These are phyloP conservation scores for Austroboletus novae-zelandiae DNA, from an alignment of 1,284 basidiomycete species.

Conservation along the genomic window DNA sequence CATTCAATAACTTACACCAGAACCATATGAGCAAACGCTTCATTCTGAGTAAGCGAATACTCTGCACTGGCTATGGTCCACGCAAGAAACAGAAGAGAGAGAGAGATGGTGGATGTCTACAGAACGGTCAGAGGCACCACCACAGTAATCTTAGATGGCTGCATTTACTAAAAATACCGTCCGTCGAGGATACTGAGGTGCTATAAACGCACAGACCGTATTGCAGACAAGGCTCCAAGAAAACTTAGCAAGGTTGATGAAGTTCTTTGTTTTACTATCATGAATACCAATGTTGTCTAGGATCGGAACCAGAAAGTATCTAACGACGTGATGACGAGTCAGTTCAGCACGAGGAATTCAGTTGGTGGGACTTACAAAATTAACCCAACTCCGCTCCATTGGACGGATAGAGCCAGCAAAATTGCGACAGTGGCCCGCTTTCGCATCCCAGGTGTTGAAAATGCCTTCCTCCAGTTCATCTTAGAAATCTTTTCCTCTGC, in stretches of 20 bases:
- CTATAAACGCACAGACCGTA: too few species aligned
- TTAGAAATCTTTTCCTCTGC: neutral
- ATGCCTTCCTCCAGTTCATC: neutral
- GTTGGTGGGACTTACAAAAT: neutral
- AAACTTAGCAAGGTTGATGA: too few species aligned
- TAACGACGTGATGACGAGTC: too few species aligned
- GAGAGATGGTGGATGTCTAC: conserved; percentile 9
- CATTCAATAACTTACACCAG: neutral
- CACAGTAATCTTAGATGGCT: too few species aligned
- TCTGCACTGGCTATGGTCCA: conserved; percentile 17
- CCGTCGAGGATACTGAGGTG: too few species aligned
- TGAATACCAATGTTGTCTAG: too few species aligned
- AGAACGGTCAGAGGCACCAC: neutral
- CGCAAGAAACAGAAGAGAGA: conserved; percentile 13
- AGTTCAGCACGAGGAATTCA: neutral
- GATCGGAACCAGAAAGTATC: too few species aligned
- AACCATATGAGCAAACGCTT: neutral
- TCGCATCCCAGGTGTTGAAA: neutral
- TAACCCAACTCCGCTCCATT: neutral
- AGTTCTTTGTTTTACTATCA: too few species aligned
- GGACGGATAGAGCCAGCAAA: neutral
- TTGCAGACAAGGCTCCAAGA: too few species aligned
- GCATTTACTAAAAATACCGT: too few species aligned
- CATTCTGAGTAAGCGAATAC: neutral
- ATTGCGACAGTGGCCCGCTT: neutral